Evolutionary conservation across 768 basidiomycete species (phyloP).

Genomic region (Multifurca ochricompacta): DNA sequence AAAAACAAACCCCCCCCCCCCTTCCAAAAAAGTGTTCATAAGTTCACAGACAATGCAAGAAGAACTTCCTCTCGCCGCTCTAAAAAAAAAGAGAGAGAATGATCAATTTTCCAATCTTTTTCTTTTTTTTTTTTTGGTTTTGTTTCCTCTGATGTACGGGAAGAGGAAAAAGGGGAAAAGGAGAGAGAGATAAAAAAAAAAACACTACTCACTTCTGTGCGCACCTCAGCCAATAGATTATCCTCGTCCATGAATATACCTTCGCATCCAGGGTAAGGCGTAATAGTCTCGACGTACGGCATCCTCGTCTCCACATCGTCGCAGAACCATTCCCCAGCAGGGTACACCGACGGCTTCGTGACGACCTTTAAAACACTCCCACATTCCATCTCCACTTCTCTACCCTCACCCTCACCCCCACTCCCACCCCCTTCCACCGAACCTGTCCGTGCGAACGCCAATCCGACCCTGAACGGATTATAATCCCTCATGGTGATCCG

Average conservation of each 20-base stretch:
- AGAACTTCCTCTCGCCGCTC: constrained; percentile 1
- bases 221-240: constrained; percentile 5
- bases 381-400: not conserved
- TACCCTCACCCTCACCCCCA: too few relatives aligned
- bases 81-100: not conserved
- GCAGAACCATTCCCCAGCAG: not conserved
- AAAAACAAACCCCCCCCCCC: too few relatives aligned
- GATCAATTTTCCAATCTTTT: too few relatives aligned
- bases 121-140: too few relatives aligned
- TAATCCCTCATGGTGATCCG: constrained; percentile 6
- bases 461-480: constrained; percentile 2
- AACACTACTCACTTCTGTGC: constrained; percentile 2
- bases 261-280: constrained; percentile 1
- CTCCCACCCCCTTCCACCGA: too few relatives aligned
- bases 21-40: not conserved
- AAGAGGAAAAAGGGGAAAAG: too few relatives aligned
- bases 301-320: not conserved
- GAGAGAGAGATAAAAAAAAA: not conserved
- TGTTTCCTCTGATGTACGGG: too few relatives aligned
- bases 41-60: constrained; percentile 6
- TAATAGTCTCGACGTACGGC: constrained; percentile 10
- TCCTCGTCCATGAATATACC: constrained; percentile 8
- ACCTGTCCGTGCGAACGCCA: not conserved
- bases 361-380: not conserved
- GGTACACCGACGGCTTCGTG: not conserved